These are phyloP conservation scores for Theileria luwenshuni DNA, from an alignment of 169 alveolate species.

Conservation along the genomic window DNA sequence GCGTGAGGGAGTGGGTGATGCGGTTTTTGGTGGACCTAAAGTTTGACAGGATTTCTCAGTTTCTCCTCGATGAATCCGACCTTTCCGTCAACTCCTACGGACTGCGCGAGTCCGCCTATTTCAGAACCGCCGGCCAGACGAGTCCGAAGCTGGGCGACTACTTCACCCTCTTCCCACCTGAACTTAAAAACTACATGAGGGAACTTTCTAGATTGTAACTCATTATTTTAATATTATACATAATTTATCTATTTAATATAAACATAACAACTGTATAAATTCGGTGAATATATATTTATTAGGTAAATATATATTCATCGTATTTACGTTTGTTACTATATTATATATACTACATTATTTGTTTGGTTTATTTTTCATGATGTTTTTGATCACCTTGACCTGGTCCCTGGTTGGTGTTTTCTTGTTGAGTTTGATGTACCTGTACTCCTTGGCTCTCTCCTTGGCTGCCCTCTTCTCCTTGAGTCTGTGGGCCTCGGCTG, in stretches of 20 bases:
- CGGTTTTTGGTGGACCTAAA: slow-evolving; percentile 46
- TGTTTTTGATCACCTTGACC: slow-evolving; percentile 40
- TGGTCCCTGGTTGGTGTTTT: slow-evolving; percentile 41
- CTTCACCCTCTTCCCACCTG: slow-evolving; percentile 43
- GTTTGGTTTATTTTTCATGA: slow-evolving; percentile 39
- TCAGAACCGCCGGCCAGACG: slow-evolving; percentile 66
- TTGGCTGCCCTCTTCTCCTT: not conserved
- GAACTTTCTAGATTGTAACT: not conserved
- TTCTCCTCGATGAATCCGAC: not conserved
- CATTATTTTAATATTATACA: not conserved
- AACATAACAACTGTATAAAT: too few relatives aligned
- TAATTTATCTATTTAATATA: too few relatives aligned
- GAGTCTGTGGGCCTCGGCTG: not conserved
- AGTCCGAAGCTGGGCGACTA: slow-evolving; percentile 39
- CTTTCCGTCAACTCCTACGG: slow-evolving; percentile 7
- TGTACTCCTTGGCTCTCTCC: slow-evolving; percentile 27
- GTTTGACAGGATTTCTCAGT: not conserved
- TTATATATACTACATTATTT: too few relatives aligned
- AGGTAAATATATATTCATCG: not conserved
- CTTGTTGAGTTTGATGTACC: slow-evolving; percentile 57
- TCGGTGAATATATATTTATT: too few relatives aligned
- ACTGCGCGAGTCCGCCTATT: slow-evolving; percentile 40
- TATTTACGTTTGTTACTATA: too few relatives aligned
- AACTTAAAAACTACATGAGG: slow-evolving; percentile 27
- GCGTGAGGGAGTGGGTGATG: slow-evolving; percentile 61